These are phyloP conservation scores for Myrica gale DNA, from an alignment of 306 rosid genomes.

Conservation along the genomic window DNA sequence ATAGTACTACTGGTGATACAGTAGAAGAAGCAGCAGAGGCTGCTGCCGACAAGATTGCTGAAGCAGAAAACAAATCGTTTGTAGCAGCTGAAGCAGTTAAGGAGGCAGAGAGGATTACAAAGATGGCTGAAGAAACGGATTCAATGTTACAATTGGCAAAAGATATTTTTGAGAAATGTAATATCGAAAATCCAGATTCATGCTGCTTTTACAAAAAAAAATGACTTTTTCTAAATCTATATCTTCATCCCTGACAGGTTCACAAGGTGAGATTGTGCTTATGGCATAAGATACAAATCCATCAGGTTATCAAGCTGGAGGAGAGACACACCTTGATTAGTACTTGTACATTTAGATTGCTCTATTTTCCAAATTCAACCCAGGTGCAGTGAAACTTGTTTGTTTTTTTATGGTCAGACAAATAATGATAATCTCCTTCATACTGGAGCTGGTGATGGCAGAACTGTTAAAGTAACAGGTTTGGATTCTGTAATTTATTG, in stretches of 20 bases:
- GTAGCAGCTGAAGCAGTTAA: constrained; percentile 43
- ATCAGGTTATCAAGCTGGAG: neutral
- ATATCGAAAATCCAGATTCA: neutral
- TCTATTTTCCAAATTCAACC: neutral
- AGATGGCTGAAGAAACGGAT: constrained; percentile 35
- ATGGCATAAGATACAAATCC: constrained; percentile 4
- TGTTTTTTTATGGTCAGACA: constrained; percentile 1
- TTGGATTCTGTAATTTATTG: too few relatives aligned
- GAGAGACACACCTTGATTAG: constrained; percentile 18
- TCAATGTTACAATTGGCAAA: constrained; percentile 33
- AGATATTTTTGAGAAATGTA: constrained; percentile 39
- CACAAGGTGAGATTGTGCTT: constrained; percentile 29
- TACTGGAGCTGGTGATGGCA: too few relatives aligned
- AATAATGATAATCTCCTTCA: neutral
- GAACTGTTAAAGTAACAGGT: too few relatives aligned
- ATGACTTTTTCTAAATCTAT: neutral
- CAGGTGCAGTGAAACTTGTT: constrained; percentile 6
- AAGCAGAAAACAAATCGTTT: constrained; percentile 40
- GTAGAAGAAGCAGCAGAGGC: constrained; percentile 29
- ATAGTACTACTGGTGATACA: constrained; percentile 8
- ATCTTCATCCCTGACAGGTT: constrained; percentile 35
- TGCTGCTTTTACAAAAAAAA: neutral
- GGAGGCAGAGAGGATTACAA: constrained; percentile 37
- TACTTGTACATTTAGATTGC: constrained; percentile 32
- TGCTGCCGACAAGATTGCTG: constrained; percentile 43